Evolutionary conservation across 768 basidiomycete genomes (phyloP).

Genomic region (Phanerochaete sordida): DNA sequence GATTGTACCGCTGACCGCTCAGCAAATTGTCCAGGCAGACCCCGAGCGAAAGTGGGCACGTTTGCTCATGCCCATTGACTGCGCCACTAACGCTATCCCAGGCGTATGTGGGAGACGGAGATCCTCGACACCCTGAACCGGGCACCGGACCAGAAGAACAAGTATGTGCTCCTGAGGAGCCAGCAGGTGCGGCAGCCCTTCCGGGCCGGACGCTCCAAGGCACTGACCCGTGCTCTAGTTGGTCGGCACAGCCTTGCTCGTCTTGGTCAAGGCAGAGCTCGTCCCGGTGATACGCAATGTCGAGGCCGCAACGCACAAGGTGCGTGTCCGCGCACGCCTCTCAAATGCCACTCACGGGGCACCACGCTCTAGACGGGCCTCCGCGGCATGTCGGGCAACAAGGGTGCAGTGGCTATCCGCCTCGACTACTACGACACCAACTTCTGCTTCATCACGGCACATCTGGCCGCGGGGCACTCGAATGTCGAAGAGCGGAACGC

Average conservation of each 20-base stretch:
- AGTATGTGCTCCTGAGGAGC: conserved; percentile 85
- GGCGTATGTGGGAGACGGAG: conserved; percentile 82
- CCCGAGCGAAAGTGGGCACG: conserved; percentile 75
- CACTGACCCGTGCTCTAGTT: conserved; percentile 48
- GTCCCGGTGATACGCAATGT: conserved; percentile 84
- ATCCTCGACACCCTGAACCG: conserved; percentile 77
- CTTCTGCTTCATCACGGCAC: conserved; percentile 94
- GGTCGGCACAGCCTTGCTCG: conserved; percentile 89
- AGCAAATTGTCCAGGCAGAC: conserved; percentile 94
- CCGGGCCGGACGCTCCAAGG: neutral
- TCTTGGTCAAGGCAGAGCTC: conserved; percentile 77
- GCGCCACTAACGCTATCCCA: conserved; percentile 27
- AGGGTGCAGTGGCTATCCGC: conserved; percentile 93
- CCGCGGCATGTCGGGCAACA: conserved; percentile 94
- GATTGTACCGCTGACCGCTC: conserved; percentile 96
- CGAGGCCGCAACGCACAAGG: conserved; percentile 90
- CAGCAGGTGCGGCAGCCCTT: conserved; percentile 63
- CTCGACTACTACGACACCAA: conserved; percentile 88
- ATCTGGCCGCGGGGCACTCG: conserved; percentile 92
- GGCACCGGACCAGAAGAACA: conserved; percentile 60
- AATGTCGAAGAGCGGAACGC: conserved; percentile 89
- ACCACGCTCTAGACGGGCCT: conserved; percentile 61
- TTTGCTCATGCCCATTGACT: neutral
- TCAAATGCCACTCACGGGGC: neutral
- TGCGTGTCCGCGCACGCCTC: conserved; percentile 25